These are phyloP conservation scores for Fistulinella staudtii DNA, from an alignment of 1,284 basidiomycete species.

Conservation along the genomic window DNA sequence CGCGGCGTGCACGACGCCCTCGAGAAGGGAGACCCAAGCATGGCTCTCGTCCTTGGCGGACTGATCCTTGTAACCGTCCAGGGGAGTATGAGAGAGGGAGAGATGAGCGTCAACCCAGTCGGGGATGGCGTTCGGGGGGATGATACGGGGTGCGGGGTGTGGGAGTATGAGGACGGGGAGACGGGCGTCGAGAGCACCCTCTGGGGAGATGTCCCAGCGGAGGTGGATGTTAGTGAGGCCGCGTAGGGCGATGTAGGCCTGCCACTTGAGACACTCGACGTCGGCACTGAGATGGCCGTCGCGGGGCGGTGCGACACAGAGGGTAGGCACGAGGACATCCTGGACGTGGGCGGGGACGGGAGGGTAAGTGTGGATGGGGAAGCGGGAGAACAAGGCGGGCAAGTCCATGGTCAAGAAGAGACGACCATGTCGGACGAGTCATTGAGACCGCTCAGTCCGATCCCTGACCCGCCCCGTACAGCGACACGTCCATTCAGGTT, in stretches of 20 bases:
- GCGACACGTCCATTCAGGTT: slow-evolving; percentile 59
- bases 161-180: slow-evolving; percentile 64
- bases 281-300: slow-evolving; percentile 56
- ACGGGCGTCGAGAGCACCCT: slow-evolving; percentile 62
- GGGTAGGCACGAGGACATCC: slow-evolving; percentile 41
- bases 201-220: slow-evolving; percentile 61
- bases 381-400: slow-evolving; percentile 28
- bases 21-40: slow-evolving; percentile 74
- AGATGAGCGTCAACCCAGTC: slow-evolving; percentile 61
- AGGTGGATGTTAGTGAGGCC: slow-evolving; percentile 49
- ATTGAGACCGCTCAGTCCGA: slow-evolving; percentile 45
- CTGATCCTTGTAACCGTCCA: slow-evolving; percentile 65
- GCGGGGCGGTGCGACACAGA: slow-evolving; percentile 61
- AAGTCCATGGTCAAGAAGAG: slow-evolving; percentile 6
- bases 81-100: slow-evolving; percentile 38
- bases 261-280: slow-evolving; percentile 83
- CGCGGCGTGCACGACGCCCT: slow-evolving; percentile 69
- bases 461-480: slow-evolving; percentile 35
- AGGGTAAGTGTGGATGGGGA: slow-evolving; percentile 47
- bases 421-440: slow-evolving; percentile 36
- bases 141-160: slow-evolving; percentile 44
- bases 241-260: slow-evolving; percentile 73
- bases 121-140: slow-evolving; percentile 63
- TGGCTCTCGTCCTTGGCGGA: slow-evolving; percentile 64
- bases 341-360: slow-evolving; percentile 33